Evolutionary conservation across 352 stramenopile species (phyloP).

Genomic region (Thraustochytrium sp.): DNA sequence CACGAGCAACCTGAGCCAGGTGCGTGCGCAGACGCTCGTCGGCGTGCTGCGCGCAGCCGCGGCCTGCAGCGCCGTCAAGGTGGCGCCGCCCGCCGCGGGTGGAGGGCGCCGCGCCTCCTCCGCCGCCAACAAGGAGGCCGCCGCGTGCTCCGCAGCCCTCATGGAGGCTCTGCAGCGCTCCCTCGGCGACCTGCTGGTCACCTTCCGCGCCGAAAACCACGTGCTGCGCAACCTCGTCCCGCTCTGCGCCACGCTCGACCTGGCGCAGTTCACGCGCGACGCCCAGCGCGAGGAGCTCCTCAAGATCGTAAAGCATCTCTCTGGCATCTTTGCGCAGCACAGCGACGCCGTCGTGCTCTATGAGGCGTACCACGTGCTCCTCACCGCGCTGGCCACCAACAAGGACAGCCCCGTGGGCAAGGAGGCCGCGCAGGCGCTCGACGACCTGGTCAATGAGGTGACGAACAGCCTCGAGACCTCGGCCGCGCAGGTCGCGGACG

Average conservation of each 20-base stretch:
- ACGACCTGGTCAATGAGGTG: neutral
- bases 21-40: neutral
- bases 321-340: neutral
- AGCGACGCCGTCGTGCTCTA: neutral
- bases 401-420: neutral
- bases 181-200: neutral
- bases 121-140: neutral
- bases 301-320: neutral
- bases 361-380: neutral
- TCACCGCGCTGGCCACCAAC: neutral
- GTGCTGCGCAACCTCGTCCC: constrained; percentile 2
- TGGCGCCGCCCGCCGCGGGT: neutral
- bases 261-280: neutral
- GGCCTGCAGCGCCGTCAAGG: neutral
- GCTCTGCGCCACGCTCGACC: constrained; percentile 7
- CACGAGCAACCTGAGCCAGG: neutral
- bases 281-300: neutral
- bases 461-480: neutral
- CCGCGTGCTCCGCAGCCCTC: neutral
- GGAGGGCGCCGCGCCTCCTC: neutral
- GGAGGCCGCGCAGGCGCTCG: neutral
- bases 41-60: neutral
- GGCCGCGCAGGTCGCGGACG: neutral
- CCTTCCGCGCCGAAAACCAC: neutral
- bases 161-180: neutral